Conservation (phyloP, 345 rosid species). For the Ricinus communis region DNA sequence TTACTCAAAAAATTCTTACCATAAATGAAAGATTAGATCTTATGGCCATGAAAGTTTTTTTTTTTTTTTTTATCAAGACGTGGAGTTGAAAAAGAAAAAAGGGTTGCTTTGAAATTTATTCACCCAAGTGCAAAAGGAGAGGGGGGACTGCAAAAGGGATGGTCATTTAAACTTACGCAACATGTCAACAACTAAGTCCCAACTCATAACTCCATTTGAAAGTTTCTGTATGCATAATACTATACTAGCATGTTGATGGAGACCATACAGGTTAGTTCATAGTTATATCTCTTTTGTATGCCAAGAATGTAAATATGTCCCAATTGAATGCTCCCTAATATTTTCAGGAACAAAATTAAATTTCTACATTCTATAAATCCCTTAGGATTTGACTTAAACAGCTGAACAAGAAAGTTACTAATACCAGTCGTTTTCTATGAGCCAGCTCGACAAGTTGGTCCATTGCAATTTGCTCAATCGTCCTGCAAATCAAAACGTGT, state of each 20-base stretch:
- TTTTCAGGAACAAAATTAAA: conserved; percentile 5
- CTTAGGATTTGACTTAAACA: not conserved
- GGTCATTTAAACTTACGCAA: no score
- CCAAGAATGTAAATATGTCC: not conserved
- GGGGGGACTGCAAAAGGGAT: no score
- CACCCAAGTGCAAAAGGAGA: no score
- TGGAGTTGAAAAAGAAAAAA: no score
- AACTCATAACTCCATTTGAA: not conserved
- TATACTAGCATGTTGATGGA: not conserved
- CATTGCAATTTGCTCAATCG: conserved; percentile 69
- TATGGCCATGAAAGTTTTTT: no score
- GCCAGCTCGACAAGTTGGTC: conserved; percentile 87
- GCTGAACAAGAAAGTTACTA: conserved; percentile 4
- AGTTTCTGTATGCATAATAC: not conserved
- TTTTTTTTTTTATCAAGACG: no score
- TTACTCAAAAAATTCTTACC: no score
- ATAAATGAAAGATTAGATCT: no score
- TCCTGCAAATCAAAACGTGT: conserved; percentile 51
- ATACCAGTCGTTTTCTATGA: conserved; percentile 78
- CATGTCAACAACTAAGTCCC: no score
- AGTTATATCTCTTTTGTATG: not conserved
- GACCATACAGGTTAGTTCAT: not conserved
- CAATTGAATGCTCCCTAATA: not conserved
- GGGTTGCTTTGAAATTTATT: no score
- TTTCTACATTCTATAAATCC: not conserved